Evolutionary conservation across 495 filamentous ascomycete genomes (phyloP), one percentile per base, ranked within the genome.

Genomic region (Tuber umbilicatum): DNA sequence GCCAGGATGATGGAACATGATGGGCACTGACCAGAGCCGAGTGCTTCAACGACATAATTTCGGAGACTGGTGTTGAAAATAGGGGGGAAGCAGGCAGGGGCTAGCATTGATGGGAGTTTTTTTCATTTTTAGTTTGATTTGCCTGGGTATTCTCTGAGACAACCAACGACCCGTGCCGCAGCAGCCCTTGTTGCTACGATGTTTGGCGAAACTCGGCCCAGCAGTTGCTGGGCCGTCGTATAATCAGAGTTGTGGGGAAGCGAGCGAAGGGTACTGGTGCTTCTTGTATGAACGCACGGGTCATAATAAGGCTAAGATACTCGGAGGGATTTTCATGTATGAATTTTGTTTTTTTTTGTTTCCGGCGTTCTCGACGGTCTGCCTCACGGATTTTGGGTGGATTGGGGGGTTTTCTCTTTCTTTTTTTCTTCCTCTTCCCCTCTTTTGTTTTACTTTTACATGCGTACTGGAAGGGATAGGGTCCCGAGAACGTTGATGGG

Each of bases 1-100:
- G 72, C 75, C 38, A 75, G 80, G 60, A 81, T 81, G 80, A 64
- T 64, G 55, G 74, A 76, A 40, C 79, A 81, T 17, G 79, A 81
- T 43, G 80, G 80, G 42, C 80, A 79, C 39, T 81, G 69, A 81
- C 70, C 35, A 27, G 16, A 14, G 55, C 55, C 31, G 12, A 17
- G 31, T 4, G 1, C 27, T 4, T 35, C 27, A 7, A 19, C 27
- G 27, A 19, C 55, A 35, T 64, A 64, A 64, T 31, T 31, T 35
- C 10, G 27, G 27, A 17, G 55, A 35, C 27, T 38, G 73, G 39
- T n/a, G 70, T 60, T 77, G 74, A 75, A 45, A 45, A 19, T 4
- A 14, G 9, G 9, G 9, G 10, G 10, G 41, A 16, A 42, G 39
- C 75, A 72, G 40, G 23, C 37, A 37, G 60, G 55, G 70, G 41